A percentile compares a stretch with the other conserved stretches of the same genome.
Conservation (phyloP, 192 early-diverging fungal genomes). For the Linderina pennispora region DNA sequence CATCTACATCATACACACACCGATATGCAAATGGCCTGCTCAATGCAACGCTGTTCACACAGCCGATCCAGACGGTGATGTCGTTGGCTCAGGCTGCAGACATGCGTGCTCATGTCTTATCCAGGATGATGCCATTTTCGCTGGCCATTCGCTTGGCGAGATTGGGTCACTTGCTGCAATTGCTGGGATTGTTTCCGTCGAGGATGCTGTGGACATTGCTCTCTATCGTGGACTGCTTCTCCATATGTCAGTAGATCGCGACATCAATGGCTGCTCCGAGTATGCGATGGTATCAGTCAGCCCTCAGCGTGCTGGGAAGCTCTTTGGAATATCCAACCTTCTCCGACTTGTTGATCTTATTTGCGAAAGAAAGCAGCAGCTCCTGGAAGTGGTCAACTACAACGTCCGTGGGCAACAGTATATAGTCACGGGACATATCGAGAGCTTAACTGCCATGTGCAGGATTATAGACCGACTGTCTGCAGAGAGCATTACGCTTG, state of each 20-base stretch:
- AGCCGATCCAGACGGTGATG: conserved; percentile 81
- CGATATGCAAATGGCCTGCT: conserved; percentile 70
- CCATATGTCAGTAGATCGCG: conserved; percentile 82
- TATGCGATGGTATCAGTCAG: conserved; percentile 90
- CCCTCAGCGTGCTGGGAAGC: conserved; percentile 69
- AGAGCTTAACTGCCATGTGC: too few species aligned
- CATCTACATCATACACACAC: conserved; percentile 77
- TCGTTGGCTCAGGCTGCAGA: conserved; percentile 82
- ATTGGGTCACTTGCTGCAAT: conserved; percentile 79
- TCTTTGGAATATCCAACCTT: conserved; percentile 73
- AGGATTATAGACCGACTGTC: too few species aligned
- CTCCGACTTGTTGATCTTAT: conserved; percentile 55
- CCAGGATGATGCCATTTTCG: conserved; percentile 69
- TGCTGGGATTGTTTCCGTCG: conserved; percentile 71
- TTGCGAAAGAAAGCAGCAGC: conserved; percentile 61
- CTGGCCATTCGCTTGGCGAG: conserved; percentile 87
- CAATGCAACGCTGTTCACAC: conserved; percentile 85
- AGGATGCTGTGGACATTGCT: conserved; percentile 75
- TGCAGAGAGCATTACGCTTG: too few species aligned
- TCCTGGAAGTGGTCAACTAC: conserved; percentile 90
- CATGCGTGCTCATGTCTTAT: conserved; percentile 76
- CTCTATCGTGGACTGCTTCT: conserved; percentile 94
- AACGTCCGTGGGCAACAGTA: conserved; percentile 93
- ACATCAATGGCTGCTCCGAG: conserved; percentile 68
- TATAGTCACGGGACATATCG: conserved; percentile 75